A percentile compares a stretch with the other conserved stretches of the same genome.
Evolutionary conservation across 805 yeast species (phyloP).

Genomic region (Candida awuae): DNA sequence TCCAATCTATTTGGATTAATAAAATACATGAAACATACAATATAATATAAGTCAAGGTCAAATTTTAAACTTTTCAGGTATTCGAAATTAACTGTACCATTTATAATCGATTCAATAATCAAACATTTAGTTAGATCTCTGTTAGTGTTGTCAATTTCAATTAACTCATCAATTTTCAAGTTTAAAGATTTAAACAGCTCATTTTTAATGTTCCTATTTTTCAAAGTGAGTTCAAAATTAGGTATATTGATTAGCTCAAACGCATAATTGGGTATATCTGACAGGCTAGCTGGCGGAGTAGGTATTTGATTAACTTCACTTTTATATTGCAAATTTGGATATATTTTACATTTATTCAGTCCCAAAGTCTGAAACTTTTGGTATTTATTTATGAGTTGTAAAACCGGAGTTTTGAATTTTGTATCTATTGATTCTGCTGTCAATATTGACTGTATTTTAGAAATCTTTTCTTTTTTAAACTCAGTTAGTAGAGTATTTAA

Average conservation of each 20-base stretch:
- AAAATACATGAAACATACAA: conserved; percentile 4
- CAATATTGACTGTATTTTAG: no score
- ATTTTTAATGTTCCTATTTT: background rate
- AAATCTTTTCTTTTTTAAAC: no score
- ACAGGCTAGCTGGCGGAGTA: background rate
- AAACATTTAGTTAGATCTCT: background rate
- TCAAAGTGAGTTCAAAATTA: conserved; percentile 1
- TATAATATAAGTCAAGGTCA: conserved; percentile 5
- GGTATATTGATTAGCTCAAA: background rate
- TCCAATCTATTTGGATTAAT: conserved; percentile 1
- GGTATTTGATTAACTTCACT: conserved; percentile 2
- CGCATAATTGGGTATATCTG: background rate
- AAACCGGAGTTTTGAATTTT: background rate
- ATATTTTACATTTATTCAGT: background rate
- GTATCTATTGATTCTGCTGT: background rate
- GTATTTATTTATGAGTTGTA: background rate
- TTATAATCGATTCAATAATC: background rate
- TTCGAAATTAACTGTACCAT: background rate
- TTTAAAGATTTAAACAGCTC: background rate
- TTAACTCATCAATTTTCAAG: no score
- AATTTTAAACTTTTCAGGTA: background rate
- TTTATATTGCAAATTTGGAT: background rate
- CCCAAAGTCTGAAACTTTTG: background rate
- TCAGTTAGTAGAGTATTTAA: no score
- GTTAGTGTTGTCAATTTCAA: background rate